phyloP scores from a whole-genome alignment of 129 eudicot species.

The Flaveria linearis region DNA sequence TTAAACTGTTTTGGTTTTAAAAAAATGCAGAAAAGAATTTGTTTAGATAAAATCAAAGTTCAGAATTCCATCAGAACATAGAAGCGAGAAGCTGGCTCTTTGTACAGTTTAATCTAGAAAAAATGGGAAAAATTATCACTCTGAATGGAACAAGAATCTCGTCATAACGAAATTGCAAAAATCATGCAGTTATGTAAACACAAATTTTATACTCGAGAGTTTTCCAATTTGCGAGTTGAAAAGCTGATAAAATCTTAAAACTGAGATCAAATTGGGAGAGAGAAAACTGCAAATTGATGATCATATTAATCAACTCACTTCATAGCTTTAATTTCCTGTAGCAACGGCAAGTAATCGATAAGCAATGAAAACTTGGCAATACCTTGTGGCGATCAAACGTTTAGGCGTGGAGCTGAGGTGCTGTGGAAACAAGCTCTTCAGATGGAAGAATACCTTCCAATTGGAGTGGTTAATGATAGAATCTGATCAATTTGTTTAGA shows the following conservation, averaged over 20 bases:
- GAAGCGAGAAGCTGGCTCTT: neutral
- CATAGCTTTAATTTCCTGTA: neutral
- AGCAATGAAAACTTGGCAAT: slow-evolving; percentile 1
- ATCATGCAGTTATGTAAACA: neutral
- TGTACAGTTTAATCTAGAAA: neutral
- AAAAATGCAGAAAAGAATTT: too few species aligned
- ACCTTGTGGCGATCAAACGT: slow-evolving; percentile 2
- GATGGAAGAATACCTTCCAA: neutral
- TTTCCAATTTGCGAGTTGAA: neutral
- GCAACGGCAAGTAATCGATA: slow-evolving; percentile 9
- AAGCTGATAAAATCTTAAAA: neutral
- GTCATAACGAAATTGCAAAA: neutral
- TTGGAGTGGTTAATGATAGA: too few species aligned
- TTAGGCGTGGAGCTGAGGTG: too few species aligned
- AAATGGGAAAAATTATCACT: neutral
- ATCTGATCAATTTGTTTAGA: too few species aligned
- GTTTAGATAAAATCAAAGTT: too few species aligned
- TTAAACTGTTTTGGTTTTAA: too few species aligned
- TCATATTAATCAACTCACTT: neutral
- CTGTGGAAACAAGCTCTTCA: neutral
- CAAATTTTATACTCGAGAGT: neutral
- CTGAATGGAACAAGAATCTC: neutral
- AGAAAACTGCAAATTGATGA: neutral
- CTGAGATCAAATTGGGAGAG: neutral
- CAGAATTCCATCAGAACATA: neutral